phyloP scores from a whole-genome alignment of 2,329 filamentous ascomycete species.

The Alternaria brassicicola region DNA sequence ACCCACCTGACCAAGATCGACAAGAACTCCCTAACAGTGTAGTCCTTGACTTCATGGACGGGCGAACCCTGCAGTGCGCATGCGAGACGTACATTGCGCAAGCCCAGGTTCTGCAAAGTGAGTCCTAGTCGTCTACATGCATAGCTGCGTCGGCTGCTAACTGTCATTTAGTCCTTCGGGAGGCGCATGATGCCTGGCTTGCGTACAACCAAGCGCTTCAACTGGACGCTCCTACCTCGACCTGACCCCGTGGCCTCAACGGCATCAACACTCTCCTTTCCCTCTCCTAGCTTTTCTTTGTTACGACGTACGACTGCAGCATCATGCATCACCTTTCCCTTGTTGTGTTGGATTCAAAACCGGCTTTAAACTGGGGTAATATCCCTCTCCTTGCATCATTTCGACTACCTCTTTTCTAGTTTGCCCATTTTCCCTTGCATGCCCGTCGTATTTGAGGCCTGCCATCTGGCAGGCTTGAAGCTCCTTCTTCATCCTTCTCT shows the following conservation, averaged over 20 bases:
- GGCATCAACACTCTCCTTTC: slow-evolving; percentile 10
- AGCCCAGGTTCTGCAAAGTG: slow-evolving; percentile 46
- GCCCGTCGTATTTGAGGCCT: slow-evolving; percentile 11
- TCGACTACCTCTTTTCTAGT: not conserved
- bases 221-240: not conserved
- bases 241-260: not conserved
- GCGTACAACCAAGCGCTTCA: slow-evolving; percentile 38
- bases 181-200: slow-evolving; percentile 48
- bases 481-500: slow-evolving; percentile 8
- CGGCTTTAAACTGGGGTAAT: slow-evolving; percentile 9
- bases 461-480: slow-evolving; percentile 16
- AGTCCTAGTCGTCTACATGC: slow-evolving; percentile 4
- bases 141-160: slow-evolving; percentile 21
- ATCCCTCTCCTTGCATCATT: slow-evolving; percentile 10
- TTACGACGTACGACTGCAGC: slow-evolving; percentile 18
- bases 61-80: slow-evolving; percentile 67
- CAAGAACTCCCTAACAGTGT: slow-evolving; percentile 92
- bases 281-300: slow-evolving; percentile 10
- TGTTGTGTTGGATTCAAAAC: slow-evolving; percentile 16
- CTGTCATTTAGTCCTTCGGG: slow-evolving; percentile 37
- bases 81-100: slow-evolving; percentile 46
- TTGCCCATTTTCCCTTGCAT: slow-evolving; percentile 17
- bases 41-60: slow-evolving; percentile 66
- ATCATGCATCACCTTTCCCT: slow-evolving; percentile 14
- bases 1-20: slow-evolving; percentile 84